These are phyloP conservation scores for Candida patagonica DNA, from an alignment of 805 yeast genomes.

Conservation along the genomic window DNA sequence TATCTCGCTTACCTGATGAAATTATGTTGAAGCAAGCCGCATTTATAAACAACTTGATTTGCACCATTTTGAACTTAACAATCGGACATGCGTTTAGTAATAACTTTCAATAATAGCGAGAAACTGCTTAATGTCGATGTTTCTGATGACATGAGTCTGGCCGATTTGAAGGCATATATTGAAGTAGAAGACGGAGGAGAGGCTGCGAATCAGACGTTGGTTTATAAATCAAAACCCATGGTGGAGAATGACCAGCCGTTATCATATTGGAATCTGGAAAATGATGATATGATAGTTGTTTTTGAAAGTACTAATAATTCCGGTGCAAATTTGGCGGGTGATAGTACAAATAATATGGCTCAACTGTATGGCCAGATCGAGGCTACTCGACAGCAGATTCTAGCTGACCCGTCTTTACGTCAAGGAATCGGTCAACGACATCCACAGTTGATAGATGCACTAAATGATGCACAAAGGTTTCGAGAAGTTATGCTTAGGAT, in stretches of 20 bases:
- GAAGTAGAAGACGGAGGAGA: constrained; percentile 58
- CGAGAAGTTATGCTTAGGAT: constrained; percentile 27
- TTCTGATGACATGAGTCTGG: constrained; percentile 50
- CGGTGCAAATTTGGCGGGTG: constrained; percentile 5
- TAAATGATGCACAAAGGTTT: constrained; percentile 43
- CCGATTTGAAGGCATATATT: constrained; percentile 63
- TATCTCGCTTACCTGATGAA: no score
- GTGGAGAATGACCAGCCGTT: constrained; percentile 32
- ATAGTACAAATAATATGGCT: neutral
- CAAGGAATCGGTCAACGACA: constrained; percentile 28
- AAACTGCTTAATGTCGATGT: constrained; percentile 50
- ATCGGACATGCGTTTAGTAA: constrained; percentile 39
- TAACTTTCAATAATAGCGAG: constrained; percentile 42
- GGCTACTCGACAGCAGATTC: constrained; percentile 27
- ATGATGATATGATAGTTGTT: constrained; percentile 49
- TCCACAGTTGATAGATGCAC: constrained; percentile 40
- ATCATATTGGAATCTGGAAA: constrained; percentile 38
- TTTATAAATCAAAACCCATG: constrained; percentile 38
- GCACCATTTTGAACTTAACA: neutral
- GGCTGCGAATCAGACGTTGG: constrained; percentile 38
- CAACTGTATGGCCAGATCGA: constrained; percentile 21
- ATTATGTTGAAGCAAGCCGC: no score
- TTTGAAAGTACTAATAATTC: neutral
- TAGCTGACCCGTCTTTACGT: constrained; percentile 26
- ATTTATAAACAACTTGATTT: no score